Evolutionary conservation across 768 basidiomycete genomes (phyloP).

Genomic region (Clitopilus hobsonii): DNA sequence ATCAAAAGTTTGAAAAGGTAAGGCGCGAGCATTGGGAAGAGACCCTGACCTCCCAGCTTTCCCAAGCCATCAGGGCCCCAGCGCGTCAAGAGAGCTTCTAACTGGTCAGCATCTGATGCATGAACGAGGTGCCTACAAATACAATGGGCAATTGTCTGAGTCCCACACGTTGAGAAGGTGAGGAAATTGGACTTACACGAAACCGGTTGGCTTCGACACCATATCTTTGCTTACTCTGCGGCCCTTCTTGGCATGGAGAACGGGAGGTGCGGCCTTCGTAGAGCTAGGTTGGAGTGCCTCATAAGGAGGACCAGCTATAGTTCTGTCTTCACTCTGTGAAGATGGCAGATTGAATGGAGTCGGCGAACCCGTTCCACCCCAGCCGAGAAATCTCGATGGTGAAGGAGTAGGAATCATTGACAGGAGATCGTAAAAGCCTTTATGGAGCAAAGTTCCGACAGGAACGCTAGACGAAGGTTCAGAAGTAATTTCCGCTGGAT

Average conservation of each 20-base stretch:
- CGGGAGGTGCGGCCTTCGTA: constrained; percentile 26
- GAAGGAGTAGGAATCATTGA: constrained; percentile 72
- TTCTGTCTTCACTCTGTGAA: constrained; percentile 2
- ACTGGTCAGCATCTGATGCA: constrained; percentile 86
- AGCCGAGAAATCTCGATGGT: constrained; percentile 64
- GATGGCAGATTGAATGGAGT: constrained; percentile 9
- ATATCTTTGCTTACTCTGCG: constrained; percentile 82
- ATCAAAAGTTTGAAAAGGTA: constrained; percentile 17
- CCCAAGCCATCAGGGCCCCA: constrained; percentile 90
- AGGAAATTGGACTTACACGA: constrained; percentile 54
- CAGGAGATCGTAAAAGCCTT: constrained; percentile 86
- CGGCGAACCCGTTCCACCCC: constrained; percentile 25
- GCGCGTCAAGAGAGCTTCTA: constrained; percentile 78
- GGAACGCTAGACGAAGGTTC: constrained; percentile 48
- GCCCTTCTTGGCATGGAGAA: constrained; percentile 42
- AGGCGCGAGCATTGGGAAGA: constrained; percentile 2
- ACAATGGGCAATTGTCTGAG: constrained; percentile 19
- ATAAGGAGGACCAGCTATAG: constrained; percentile 64
- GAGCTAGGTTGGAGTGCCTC: constrained; percentile 43
- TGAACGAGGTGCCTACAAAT: constrained; percentile 81
- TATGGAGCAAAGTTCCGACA: constrained; percentile 73
- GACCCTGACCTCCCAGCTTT: constrained; percentile 73
- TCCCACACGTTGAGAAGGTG: constrained; percentile 1
- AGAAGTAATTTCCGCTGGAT: constrained; percentile 34
- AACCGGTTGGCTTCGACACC: constrained; percentile 79